Base-by-base conservation (phyloP, 495 filamentous ascomycete genomes). In the Alectoria sarmentosa region DNA sequence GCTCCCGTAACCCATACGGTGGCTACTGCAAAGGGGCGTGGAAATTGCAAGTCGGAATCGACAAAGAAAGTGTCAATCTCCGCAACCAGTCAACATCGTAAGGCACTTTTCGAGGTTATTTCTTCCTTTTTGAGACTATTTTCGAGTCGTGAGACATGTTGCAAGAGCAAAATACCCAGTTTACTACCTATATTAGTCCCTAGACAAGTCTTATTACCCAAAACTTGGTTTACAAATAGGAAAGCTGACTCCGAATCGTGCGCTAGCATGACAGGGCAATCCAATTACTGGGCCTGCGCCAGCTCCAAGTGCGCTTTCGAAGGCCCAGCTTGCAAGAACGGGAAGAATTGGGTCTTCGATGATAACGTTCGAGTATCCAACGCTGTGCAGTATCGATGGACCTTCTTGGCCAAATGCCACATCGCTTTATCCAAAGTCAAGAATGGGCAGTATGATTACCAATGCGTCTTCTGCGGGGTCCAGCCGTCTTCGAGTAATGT, bases 1-100 rank as follows among this genome's bases (percentile, higher is more conserved):
- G 9, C 23, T 28, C 46, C 13, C n/a, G 10, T 28, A 11, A 79
- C 65, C 67, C 69, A 41, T 78, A 76, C 68, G 74, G 74, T 46
- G 78, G 78, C 15, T 81, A 82, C 70, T 82, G 80, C 74, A 76
- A 79, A 73, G 79, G 80, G 13, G 78, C 78, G 8, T 80, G 74
- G 72, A 73, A 75, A 49, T 62, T 77, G 6, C 74, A 76, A 58
- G 71, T 74, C 38, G 76, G 77, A 2, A 62, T 73, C 11, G 71
- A 66, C 59, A 73, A 67, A 57, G 73, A 64, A 17, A 63, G 63
- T n/a, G 59, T 70, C 59, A 70, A 67, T 19, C 54, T 68, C 10
- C 59, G 60, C n/a, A 68, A 66, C 21, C 41, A 66, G 46, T 65
- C 66, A 3, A 57, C 48, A 4, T 44, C 66, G 0, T n/a, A n/a